Evolutionary conservation across 2,329 filamentous ascomycete species (phyloP), one percentile per base, ranked within the genome.

Genomic region (Purpureocillium takamizusanense): DNA sequence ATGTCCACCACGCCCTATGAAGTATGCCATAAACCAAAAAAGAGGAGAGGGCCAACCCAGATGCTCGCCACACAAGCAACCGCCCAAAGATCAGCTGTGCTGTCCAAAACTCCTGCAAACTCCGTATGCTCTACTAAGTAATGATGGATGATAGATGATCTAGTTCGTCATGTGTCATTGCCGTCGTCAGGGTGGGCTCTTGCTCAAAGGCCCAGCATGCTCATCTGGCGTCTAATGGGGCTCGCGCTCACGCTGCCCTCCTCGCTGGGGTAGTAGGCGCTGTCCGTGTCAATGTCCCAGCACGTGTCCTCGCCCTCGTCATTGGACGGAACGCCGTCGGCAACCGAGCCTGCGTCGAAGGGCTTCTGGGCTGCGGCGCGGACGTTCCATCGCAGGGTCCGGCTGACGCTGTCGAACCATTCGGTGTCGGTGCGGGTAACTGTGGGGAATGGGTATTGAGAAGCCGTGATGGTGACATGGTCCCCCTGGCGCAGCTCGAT

Each of bases 281-380:
- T 80, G 50, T 95, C 90, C 23, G 92, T 90, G 59, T 97, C 92
- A 49, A 98, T 97, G 55, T 98, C 92, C 80, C 92, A 97, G 43
- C 85, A 79, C 6, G 78, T 62, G 3, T 68, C 69, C 21, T 74
- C 71, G 3, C 71, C 72, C 3, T 75, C 75, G 68, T 81, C 57
- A 11, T 62, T 55, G 28, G 57, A 52, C 16, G 51, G 42, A 33
- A 53, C 54, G 58, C 67, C 51, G 27, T 50, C 51, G 32, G 48
- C 46, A 17, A 50, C 49, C n/a, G 42, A 45, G 39, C 68, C 59
- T 37, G 69, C 61, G 39, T 83, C 81, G 70, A 94, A 98, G 3
- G 79, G 86, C 61, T 95, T 97, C 62, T 98, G 92, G 39, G 83
- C 82, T 5, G 90, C 89, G 4, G 88, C 89, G 33, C 92, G 76